Conservation (phyloP, 192 early-diverging fungal species). For the Podila minutissima region DNA sequence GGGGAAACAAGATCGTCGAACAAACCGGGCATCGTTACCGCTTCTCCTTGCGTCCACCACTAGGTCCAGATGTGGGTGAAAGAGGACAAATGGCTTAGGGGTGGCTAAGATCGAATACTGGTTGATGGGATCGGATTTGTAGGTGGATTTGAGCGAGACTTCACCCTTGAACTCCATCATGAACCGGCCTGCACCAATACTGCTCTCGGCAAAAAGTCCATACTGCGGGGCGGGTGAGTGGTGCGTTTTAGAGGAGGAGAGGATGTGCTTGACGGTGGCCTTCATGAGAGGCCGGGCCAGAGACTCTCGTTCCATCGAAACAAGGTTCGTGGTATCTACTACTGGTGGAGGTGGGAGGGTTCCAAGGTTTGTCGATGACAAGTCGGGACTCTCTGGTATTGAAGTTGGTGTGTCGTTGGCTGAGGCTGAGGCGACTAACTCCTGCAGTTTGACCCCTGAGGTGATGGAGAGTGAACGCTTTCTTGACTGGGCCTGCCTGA, state of each 20-base stretch:
- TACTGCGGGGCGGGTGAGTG: slow-evolving; percentile 51
- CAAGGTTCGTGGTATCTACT: slow-evolving; percentile 33
- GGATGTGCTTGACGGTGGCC: slow-evolving; percentile 50
- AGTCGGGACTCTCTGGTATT: slow-evolving; percentile 21
- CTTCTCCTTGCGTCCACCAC: slow-evolving; percentile 75
- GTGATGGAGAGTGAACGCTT: slow-evolving; percentile 54
- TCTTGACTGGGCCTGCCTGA: slow-evolving; percentile 48
- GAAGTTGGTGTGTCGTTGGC: slow-evolving; percentile 2
- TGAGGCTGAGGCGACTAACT: slow-evolving; percentile 27
- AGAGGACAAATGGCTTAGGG: slow-evolving; percentile 69
- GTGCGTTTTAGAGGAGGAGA: slow-evolving; percentile 18
- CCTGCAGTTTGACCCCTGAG: slow-evolving; percentile 37
- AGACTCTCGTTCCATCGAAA: slow-evolving; percentile 54
- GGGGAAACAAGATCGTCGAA: slow-evolving; percentile 72
- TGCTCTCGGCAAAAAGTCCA: slow-evolving; percentile 70
- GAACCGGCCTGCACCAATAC: slow-evolving; percentile 63
- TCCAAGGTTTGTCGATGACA: slow-evolving; percentile 2
- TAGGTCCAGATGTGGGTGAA: slow-evolving; percentile 71
- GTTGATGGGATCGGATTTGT: slow-evolving; percentile 73
- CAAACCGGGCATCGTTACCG: slow-evolving; percentile 76
- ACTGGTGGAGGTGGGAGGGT: slow-evolving; percentile 31
- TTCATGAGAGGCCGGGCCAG: slow-evolving; percentile 53
- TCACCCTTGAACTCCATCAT: slow-evolving; percentile 85
- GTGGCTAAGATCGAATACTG: slow-evolving; percentile 73
- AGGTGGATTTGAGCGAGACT: slow-evolving; percentile 69